Conservation (phyloP, 208 protist genomes). For the Giardia muris region DNA sequence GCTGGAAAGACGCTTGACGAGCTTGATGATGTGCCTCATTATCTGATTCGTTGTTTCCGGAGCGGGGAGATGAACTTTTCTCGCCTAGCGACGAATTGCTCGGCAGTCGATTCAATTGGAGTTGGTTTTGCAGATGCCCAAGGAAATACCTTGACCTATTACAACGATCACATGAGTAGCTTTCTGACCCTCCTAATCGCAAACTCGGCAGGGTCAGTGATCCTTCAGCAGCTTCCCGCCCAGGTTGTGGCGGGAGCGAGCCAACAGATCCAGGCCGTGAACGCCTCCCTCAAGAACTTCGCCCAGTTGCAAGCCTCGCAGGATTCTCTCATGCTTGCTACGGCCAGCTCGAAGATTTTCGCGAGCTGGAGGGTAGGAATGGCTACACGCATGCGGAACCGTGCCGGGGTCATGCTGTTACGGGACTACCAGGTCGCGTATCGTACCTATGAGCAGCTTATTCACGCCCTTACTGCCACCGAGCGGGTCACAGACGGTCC, state of each 20-base stretch:
- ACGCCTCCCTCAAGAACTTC: background rate
- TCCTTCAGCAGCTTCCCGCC: background rate
- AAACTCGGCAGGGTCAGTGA: background rate
- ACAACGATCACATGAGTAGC: background rate
- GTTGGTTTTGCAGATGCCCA: too few relatives aligned
- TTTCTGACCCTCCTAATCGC: background rate
- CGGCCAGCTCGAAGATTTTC: background rate
- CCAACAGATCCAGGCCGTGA: background rate
- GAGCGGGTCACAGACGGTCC: background rate
- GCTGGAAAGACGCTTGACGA: background rate
- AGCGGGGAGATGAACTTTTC: too few relatives aligned
- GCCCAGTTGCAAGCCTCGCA: background rate
- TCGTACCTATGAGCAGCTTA: background rate
- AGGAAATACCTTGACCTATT: background rate
- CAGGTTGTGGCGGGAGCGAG: background rate
- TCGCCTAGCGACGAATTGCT: too few relatives aligned
- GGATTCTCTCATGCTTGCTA: background rate
- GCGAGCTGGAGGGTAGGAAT: background rate
- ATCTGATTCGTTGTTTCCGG: too few relatives aligned
- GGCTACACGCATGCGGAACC: background rate
- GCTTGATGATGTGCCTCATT: background rate
- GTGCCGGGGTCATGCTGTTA: background rate
- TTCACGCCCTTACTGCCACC: background rate
- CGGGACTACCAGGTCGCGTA: background rate
- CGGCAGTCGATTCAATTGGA: too few relatives aligned